Base-by-base conservation (phyloP, 1,139 yeast genomes). In the Pichia sp. region DNA sequence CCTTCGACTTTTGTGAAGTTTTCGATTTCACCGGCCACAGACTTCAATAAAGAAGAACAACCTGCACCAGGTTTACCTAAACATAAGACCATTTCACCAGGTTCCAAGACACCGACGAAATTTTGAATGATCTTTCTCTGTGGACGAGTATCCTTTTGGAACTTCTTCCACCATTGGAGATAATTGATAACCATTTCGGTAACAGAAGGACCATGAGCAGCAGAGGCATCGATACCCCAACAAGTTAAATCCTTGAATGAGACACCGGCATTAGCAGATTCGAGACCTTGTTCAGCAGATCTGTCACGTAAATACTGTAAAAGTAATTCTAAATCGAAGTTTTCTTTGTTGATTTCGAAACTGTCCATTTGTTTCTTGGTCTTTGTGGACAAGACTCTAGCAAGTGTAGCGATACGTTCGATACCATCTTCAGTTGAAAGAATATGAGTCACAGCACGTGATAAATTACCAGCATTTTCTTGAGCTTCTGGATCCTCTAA, bases 171-270 rank as follows among this genome's bases (percentile, higher is more conserved):
- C 51, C 67, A 54, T 33, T 60, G 55, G 19, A 54, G 55, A 22
- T 62, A 46, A 33, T 63, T 63, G 55, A 74, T 63, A 10, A 68
- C 32, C 64, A 73, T 59, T 58, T 74, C 79, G 28, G 63, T 67
- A 30, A 75, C 72, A n/a, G 77, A 67, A 33, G 78, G 76, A 40
- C 77, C 78, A 53, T 68, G 71, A 20, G 79, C 75, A 38, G 80
- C 77, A 32, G 78, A 71, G 27, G 76, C 74, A 59, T 77, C 81
- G 40, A 75, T 61, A 60, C 82, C 82, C 48, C 65, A 64, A 45
- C 76, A 73, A n/a, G 78, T 73, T 33, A 76, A 56, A 48, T 67
- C 64, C 45, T 66, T 65, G 60, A 76, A 74, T 11, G 74, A 70
- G 40, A 77, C 71, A 59, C 81, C 82, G 11, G 79, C 70, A 45